Evolutionary conservation across 768 basidiomycete genomes (phyloP), one percentile per base, ranked within the genome.

Genomic region (Sutorius australiensis): DNA sequence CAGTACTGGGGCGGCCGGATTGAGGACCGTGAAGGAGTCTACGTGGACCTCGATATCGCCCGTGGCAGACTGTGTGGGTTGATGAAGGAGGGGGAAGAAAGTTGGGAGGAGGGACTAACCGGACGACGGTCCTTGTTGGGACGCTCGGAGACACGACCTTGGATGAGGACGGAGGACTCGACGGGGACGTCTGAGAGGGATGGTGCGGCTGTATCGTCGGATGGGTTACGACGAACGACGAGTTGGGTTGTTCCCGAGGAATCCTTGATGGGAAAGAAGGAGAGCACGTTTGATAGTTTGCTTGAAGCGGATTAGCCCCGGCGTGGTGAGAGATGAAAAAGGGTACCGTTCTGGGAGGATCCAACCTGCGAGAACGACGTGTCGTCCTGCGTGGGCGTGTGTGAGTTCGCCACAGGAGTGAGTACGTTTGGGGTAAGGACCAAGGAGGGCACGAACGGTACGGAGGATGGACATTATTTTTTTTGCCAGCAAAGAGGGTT

Each of bases 221-320:
- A 57, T 6, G 69, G 58, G 56, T 73, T 63, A 59, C 81, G 78
- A 65, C 80, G 71, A 40, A 82, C 78, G 65, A 92, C 79, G 54
- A 98, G 84, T 70, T 98, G 94, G 3, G 87, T 81, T 0, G 78
- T 81, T 33, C 90, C 89, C 58, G 78, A 78, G 39, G 84, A 77
- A 70, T 95, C 93, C 63, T 82, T 87, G 66, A 97, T 79, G 31
- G 85, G 86, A 73, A 88, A 92, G 76, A 98, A 98, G 51, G 89
- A 89, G 61, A 93, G 72, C 46, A 70, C 72, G 69, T 82, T 85
- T 50, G 75, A 76, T 16, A 85, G 77, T 69, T 86, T 86, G 31
- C 90, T 93, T 74, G 45, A 65, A 65, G 61, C 55, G 58, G 65
- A 62, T 77, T 60, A 76, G 71, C 59, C 59, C 63, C 53, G 38